Base-by-base conservation (phyloP, 192 early-diverging fungal species). In the Obelidium mucronatum region DNA sequence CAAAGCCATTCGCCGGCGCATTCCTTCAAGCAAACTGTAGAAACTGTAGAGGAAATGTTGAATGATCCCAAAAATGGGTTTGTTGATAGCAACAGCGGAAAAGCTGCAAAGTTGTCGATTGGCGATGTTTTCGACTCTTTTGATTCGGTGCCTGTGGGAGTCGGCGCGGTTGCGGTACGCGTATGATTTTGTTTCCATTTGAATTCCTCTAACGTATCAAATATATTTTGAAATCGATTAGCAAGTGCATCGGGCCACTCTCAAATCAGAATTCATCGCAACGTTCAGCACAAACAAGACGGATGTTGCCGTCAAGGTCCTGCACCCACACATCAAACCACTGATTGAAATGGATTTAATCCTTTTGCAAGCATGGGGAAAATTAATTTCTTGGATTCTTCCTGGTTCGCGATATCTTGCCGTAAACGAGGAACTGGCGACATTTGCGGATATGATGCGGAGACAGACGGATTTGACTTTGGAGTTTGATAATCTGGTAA, bases 151-250 rank as follows among this genome's bases (percentile, higher is more conserved):
- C 94, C 96, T 0, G 83, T 96, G 22, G 97, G 97, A 0, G 93
- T 94, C 17, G 97, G 97, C 6, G 95, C 97, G 17, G 95, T 98
- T 72, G 95, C 95, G 0, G n/a, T n/a, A n/a, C n/a, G n/a, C n/a
- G n/a, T n/a, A n/a, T n/a, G n/a, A n/a, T n/a, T n/a, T n/a, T n/a
- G n/a, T n/a, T n/a, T n/a, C n/a, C n/a, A n/a, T n/a, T n/a, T n/a
- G n/a, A n/a, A n/a, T n/a, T n/a, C n/a, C n/a, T n/a, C n/a, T n/a
- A n/a, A n/a, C n/a, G n/a, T n/a, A n/a, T n/a, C n/a, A n/a, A n/a
- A n/a, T n/a, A n/a, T n/a, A n/a, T n/a, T n/a, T n/a, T n/a, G n/a
- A n/a, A n/a, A n/a, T n/a, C n/a, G n/a, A n/a, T n/a, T n/a, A n/a
- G n/a, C 97, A 98, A 82, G 96, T 96, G 35, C 87, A 90, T 48